These are phyloP conservation scores for Ciborinia camelliae DNA, from an alignment of 2,329 filamentous ascomycete species.

Conservation along the genomic window DNA sequence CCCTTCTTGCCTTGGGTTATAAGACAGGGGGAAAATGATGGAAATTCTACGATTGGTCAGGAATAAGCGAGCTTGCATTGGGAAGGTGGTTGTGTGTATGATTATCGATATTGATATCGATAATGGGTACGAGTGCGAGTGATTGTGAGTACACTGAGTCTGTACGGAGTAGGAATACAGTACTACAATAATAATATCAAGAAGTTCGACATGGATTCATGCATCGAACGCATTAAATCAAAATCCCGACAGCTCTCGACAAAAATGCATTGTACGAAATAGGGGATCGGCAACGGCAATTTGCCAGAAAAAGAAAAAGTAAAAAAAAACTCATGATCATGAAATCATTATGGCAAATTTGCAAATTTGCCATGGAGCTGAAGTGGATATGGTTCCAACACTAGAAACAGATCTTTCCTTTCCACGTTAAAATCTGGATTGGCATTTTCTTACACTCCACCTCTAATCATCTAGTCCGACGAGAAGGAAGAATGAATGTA, in stretches of 20 bases:
- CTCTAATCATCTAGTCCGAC: not conserved
- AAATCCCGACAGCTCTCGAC: not conserved
- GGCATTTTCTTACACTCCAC: not conserved
- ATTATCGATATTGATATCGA: not conserved
- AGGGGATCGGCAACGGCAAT: not conserved
- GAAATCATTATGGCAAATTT: not conserved
- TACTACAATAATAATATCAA: no score
- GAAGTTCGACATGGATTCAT: not conserved
- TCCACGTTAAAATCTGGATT: not conserved
- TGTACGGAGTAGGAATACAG: no score
- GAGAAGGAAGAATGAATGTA: not conserved
- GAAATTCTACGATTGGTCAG: conserved; percentile 6
- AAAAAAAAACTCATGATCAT: not conserved
- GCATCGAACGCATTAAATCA: not conserved
- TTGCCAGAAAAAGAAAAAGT: not conserved
- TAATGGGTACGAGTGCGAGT: not conserved
- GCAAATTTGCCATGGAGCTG: no score
- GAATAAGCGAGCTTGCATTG: not conserved
- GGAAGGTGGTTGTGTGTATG: not conserved
- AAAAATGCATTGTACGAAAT: not conserved
- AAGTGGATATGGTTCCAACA: not conserved
- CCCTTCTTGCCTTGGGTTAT: not conserved
- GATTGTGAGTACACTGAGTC: not conserved
- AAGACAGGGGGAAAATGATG: not conserved
- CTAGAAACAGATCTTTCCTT: conserved; percentile 1